Evolutionary conservation across 345 rosid genomes (phyloP).

Genomic region (Salix arbutifolia): DNA sequence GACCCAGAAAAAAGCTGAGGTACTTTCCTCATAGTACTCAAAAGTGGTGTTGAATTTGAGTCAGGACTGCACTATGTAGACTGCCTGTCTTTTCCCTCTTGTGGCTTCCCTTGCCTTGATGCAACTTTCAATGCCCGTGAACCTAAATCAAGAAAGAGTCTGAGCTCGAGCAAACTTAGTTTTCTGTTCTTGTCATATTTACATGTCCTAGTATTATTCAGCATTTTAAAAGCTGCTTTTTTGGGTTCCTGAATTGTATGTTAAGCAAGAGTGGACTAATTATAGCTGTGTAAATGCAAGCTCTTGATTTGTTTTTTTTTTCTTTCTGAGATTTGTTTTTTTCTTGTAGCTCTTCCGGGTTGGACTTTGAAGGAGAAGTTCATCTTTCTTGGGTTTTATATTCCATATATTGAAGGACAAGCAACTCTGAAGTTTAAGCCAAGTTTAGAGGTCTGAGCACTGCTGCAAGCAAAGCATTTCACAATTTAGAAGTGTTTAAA

Average conservation of each 20-base stretch:
- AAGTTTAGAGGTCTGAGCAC: background rate
- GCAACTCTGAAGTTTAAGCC: conserved; percentile 5
- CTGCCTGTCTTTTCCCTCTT: background rate
- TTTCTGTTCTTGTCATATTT: conserved; percentile 6
- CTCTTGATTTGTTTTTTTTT: background rate
- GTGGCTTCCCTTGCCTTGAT: background rate
- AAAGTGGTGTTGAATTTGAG: background rate
- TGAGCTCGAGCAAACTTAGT: background rate
- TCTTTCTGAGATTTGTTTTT: background rate
- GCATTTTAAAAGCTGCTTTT: background rate
- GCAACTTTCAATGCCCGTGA: background rate
- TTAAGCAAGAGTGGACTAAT: background rate
- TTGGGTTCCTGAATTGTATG: background rate
- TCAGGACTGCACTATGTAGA: background rate
- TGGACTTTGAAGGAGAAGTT: conserved; percentile 2
- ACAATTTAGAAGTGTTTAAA: background rate
- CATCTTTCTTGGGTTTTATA: conserved; percentile 1
- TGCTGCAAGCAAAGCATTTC: background rate
- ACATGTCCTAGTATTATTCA: background rate
- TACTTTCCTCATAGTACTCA: background rate
- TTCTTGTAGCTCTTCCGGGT: conserved; percentile 1
- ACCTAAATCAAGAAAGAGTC: conserved; percentile 1
- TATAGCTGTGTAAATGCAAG: background rate
- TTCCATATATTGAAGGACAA: background rate
- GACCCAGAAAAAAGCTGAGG: background rate